A percentile compares a stretch with the other conserved stretches of the same genome.
Conservation (phyloP, 352 stramenopile species). For the Blastocystis sp. region DNA sequence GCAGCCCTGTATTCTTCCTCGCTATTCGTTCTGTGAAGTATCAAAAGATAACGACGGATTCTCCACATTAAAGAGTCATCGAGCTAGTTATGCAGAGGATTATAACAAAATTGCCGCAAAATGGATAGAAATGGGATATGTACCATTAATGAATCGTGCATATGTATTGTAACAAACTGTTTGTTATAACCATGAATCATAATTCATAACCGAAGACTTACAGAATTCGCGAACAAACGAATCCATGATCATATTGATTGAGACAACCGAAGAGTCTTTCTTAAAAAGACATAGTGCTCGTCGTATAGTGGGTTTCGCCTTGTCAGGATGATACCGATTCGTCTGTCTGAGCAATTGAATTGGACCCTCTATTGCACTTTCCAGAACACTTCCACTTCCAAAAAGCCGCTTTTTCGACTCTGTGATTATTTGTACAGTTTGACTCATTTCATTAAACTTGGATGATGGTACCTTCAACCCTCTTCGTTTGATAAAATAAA, state of each 20-base stretch:
- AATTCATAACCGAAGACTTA: background rate
- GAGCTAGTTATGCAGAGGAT: background rate
- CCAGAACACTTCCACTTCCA: background rate
- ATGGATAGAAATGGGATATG: conserved; percentile 1
- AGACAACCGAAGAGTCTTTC: background rate
- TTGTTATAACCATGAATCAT: conserved; percentile 31
- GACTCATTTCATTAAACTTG: background rate
- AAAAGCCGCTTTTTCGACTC: background rate
- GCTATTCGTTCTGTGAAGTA: conserved; percentile 24
- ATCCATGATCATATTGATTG: conserved; percentile 17
- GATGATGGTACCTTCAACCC: background rate
- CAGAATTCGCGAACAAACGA: background rate
- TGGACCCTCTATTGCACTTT: background rate
- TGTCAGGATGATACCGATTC: conserved; percentile 1
- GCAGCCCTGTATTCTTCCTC: background rate
- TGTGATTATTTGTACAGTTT: background rate
- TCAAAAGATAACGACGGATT: background rate
- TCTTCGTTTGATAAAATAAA: background rate
- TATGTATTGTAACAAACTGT: background rate
- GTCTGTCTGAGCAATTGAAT: background rate
- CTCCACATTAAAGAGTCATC: conserved; percentile 9
- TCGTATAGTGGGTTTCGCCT: background rate
- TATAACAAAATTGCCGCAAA: conserved; percentile 1
- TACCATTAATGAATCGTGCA: background rate
- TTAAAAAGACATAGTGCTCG: background rate